Evolutionary conservation across 2,329 filamentous ascomycete species (phyloP), one percentile per base, ranked within the genome.

Genomic region (Simplicillium sp.): DNA sequence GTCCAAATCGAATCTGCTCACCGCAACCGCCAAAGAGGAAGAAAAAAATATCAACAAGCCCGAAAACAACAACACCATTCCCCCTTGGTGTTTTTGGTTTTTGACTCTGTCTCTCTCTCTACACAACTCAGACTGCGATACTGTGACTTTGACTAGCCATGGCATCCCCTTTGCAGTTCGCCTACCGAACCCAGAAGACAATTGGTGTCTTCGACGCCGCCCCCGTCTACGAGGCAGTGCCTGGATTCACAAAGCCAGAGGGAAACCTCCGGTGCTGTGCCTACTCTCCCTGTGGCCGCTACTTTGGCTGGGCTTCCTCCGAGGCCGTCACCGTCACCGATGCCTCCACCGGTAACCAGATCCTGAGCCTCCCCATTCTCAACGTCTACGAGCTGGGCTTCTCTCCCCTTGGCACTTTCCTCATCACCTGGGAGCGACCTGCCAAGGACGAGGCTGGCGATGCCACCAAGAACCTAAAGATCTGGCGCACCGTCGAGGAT

Each of bases 381-480:
- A 90, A 94, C 58, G 88, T 97, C 49, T 95, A 87, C 68, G 92
- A 98, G 62, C 71, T 98, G 45, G 87, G 83, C 49, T 98, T 98
- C 67, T 98, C 92, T 18, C 92, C 90, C 5, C 73, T 81, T 42
- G 92, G 92, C 46, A 92, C 86, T 43, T 98, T 86, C 64, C 71
- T 97, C 59, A 95, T 94, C 59, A 97, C 92, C 40, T 97, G 89
- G 88, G 90, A 98, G 70, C 82, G 92, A 29, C 84, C 88, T 8
- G 75, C 77, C 50, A 97, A 97, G 70, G 90, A 97, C 56, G 90
- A 90, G 57, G 82, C 85, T 45, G 92, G 92, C 43, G 87, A 96
- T 62, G 88, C 92, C 36, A 82, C 80, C 52, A 96, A 95, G 77
- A 98, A 98, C 61, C 71, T 98, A 49, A 97, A 96, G 73, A 82